Evolutionary conservation across 1,284 basidiomycete genomes (phyloP), one percentile per base, ranked within the genome.

Genomic region (Ceratobasidium sp.): DNA sequence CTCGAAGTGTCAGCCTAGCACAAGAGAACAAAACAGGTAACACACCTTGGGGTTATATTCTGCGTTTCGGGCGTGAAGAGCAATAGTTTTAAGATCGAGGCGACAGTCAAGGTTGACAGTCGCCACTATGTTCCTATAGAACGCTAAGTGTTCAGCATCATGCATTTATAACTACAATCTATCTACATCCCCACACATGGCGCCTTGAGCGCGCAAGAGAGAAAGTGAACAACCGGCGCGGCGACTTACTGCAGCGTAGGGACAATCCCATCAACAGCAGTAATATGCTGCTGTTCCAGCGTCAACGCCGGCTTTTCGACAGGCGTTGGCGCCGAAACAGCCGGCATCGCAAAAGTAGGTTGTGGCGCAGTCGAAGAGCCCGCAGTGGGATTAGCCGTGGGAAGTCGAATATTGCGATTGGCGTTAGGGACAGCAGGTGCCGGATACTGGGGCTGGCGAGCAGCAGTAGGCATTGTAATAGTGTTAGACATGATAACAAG

Each of bases 21-120:
- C 9, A 13, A 46, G 14, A 52, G 55, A 16, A 21, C 50, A 50
- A 52, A 50, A 26, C 28, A 49, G 46, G 32, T 64, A 61, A 91
- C 93, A 82, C 88, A 98, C 96, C 94, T 99, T 99, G 59, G 98
- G 98, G 81, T 98, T 99, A 84, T 99, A 99, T 85, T 99, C 98
- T 50, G 98, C 98, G 82, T 99, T 99, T 76, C 98, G 88, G 0
- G 98, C 98, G 79, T 99, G 98, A 75, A 99, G 83, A 21, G 97
- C 97, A 76, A 99, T 99, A 63, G 98, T 99, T 88, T 99, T 99
- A 75, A 99, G 85, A 81, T 99, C 98, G 73, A 99, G 86, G 47
- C 96, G 90, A 77, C 96, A 98, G 82, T 98, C 97, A 58, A 99
- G 88, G 80, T 99, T 99, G 82, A 99, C 98, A 16, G 98, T 99